These are phyloP conservation scores for Phytopythium helicoides DNA, from an alignment of 352 stramenopile genomes.

Conservation along the genomic window DNA sequence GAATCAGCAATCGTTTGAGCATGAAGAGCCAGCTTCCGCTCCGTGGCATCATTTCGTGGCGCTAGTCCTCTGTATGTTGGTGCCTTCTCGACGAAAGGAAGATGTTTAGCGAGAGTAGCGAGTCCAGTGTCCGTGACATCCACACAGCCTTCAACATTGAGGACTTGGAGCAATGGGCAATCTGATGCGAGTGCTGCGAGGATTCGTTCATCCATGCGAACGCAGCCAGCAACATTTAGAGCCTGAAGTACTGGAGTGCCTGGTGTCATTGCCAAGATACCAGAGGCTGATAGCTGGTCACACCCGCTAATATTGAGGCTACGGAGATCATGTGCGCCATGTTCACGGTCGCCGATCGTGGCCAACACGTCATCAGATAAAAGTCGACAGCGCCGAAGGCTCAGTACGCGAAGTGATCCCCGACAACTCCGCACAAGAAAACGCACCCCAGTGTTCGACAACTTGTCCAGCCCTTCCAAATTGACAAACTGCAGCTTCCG, in stretches of 20 bases:
- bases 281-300: slow-evolving; percentile 53
- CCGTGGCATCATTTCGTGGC: slow-evolving; percentile 40
- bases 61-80: slow-evolving; percentile 58
- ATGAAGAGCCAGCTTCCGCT: slow-evolving; percentile 72
- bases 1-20: slow-evolving; percentile 74
- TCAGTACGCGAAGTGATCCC: slow-evolving; percentile 47
- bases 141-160: slow-evolving; percentile 74
- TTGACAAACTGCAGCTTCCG: slow-evolving; percentile 68
- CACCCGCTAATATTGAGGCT: slow-evolving; percentile 65
- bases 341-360: slow-evolving; percentile 1
- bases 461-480: slow-evolving; percentile 58
- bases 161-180: slow-evolving; percentile 54
- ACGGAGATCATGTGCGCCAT: not conserved
- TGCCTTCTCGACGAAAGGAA: slow-evolving; percentile 64
- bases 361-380: slow-evolving; percentile 33
- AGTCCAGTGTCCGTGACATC: slow-evolving; percentile 78
- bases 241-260: slow-evolving; percentile 56
- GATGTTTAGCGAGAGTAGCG: slow-evolving; percentile 56
- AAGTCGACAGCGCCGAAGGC: slow-evolving; percentile 58
- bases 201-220: slow-evolving; percentile 69
- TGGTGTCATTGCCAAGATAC: slow-evolving; percentile 44
- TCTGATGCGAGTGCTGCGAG: slow-evolving; percentile 47
- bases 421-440: slow-evolving; percentile 48
- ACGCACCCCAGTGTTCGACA: slow-evolving; percentile 47
- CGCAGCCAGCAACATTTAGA: slow-evolving; percentile 67